Percentiles rank a stretch among this genome's conserved stretches.
These are phyloP conservation scores for Tulasnella sp. DNA, from an alignment of 768 basidiomycete species.

Conservation along the genomic window DNA sequence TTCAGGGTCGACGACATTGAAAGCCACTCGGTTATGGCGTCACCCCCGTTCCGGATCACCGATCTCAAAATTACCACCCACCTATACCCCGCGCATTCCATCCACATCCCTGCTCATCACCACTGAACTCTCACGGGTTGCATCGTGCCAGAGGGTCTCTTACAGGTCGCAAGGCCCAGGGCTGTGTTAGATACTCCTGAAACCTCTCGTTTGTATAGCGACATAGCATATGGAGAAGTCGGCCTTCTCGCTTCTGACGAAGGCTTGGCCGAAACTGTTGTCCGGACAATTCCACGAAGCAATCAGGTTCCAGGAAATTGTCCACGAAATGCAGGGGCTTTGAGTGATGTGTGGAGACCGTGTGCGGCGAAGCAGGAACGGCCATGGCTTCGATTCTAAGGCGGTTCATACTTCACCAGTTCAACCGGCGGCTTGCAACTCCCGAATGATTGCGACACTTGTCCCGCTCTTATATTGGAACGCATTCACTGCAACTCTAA, in stretches of 20 bases:
- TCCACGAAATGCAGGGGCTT: too few species aligned
- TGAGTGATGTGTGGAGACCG: too few species aligned
- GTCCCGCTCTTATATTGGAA: too few species aligned
- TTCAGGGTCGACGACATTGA: background rate
- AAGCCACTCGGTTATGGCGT: background rate
- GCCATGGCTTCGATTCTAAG: too few species aligned
- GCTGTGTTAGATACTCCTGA: background rate
- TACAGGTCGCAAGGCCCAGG: background rate
- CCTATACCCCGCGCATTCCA: background rate
- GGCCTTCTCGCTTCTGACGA: background rate
- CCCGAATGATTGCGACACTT: too few species aligned
- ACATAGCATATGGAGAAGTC: background rate
- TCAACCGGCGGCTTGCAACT: too few species aligned
- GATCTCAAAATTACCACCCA: background rate
- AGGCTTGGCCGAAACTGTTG: background rate
- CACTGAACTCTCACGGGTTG: background rate
- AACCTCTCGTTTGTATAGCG: background rate
- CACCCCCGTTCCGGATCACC: background rate
- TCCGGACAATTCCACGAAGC: background rate
- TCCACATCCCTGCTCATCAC: background rate
- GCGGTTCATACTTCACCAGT: too few species aligned
- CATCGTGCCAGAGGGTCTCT: background rate
- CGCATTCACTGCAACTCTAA: too few species aligned
- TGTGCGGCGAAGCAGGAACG: too few species aligned
- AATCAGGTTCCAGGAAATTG: background rate